Evolutionary conservation across 371 early-diverging fungal genomes (phyloP).

Genomic region (Funneliformis caledonium): DNA sequence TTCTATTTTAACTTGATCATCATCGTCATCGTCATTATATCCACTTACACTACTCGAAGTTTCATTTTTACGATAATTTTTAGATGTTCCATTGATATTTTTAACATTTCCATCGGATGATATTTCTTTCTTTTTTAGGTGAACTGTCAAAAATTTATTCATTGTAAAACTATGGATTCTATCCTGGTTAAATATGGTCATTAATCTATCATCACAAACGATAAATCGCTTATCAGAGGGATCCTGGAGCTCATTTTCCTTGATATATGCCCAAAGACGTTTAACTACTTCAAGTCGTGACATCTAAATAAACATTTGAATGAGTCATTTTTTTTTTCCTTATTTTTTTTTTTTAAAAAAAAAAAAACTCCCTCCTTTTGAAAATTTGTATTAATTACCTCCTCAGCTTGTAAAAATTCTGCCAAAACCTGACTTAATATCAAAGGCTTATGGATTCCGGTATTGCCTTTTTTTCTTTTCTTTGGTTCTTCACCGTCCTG

Average conservation of each 20-base stretch:
- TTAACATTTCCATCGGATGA: not conserved
- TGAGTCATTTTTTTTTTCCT: not conserved
- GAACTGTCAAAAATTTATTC: constrained; percentile 60
- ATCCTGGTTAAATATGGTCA: constrained; percentile 57
- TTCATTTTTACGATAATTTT: not conserved
- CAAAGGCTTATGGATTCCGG: constrained; percentile 40
- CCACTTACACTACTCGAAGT: not conserved
- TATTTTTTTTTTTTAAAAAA: not conserved
- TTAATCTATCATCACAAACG: constrained; percentile 59
- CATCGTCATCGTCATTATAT: not conserved
- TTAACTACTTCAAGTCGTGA: constrained; percentile 63
- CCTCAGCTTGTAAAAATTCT: constrained; percentile 54
- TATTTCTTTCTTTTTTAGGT: constrained; percentile 44
- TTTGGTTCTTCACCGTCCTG: constrained; percentile 12
- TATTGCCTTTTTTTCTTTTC: constrained; percentile 32
- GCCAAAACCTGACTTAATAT: constrained; percentile 56
- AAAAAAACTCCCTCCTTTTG: not conserved
- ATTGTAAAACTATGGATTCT: constrained; percentile 61
- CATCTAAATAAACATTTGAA: constrained; percentile 45
- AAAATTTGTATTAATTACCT: constrained; percentile 48
- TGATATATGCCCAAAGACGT: constrained; percentile 63
- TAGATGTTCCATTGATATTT: too few relatives aligned
- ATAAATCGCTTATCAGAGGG: constrained; percentile 61
- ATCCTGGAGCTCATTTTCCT: constrained; percentile 63
- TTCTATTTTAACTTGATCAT: not conserved